Conservation (phyloP, 176 grass and related monocot genomes). For the Raddia distichophylla region DNA sequence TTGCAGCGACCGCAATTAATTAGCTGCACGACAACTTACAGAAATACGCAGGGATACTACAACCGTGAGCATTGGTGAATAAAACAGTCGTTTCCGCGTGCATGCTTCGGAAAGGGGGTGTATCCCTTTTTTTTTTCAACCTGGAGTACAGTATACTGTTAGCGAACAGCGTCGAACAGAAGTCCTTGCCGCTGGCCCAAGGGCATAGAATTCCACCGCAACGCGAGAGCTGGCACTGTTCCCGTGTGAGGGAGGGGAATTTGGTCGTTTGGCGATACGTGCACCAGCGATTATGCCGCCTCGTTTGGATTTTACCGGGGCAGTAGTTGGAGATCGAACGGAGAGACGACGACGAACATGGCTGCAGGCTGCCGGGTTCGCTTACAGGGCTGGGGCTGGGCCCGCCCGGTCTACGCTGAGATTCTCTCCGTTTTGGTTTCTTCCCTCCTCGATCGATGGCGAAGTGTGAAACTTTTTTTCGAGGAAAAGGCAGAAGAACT, state of each 20-base stretch:
- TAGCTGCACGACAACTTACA: too few species aligned
- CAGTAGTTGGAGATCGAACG: neutral
- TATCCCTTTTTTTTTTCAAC: neutral
- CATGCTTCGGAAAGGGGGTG: neutral
- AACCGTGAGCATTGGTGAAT: too few species aligned
- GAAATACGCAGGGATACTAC: too few species aligned
- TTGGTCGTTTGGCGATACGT: slow-evolving; percentile 36
- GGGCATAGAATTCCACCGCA: neutral
- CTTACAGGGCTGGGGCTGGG: neutral
- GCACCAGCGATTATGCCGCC: slow-evolving; percentile 22
- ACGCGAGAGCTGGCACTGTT: neutral
- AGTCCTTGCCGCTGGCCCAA: too few species aligned
- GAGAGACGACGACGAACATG: neutral
- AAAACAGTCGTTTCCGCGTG: neutral
- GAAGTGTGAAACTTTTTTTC: neutral
- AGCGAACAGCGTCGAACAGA: neutral
- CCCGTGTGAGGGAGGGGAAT: slow-evolving; percentile 40
- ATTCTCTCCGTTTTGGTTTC: slow-evolving; percentile 41
- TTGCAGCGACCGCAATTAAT: too few species aligned
- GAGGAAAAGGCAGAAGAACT: too few species aligned
- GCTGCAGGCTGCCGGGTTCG: slow-evolving; percentile 26
- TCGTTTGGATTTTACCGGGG: slow-evolving; percentile 40
- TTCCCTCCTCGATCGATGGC: neutral
- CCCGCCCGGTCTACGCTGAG: slow-evolving; percentile 33
- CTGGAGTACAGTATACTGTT: neutral